Evolutionary conservation across 306 rosid species (phyloP), one percentile per base, ranked within the genome.

Genomic region (Macrotyloma uniflorum): DNA sequence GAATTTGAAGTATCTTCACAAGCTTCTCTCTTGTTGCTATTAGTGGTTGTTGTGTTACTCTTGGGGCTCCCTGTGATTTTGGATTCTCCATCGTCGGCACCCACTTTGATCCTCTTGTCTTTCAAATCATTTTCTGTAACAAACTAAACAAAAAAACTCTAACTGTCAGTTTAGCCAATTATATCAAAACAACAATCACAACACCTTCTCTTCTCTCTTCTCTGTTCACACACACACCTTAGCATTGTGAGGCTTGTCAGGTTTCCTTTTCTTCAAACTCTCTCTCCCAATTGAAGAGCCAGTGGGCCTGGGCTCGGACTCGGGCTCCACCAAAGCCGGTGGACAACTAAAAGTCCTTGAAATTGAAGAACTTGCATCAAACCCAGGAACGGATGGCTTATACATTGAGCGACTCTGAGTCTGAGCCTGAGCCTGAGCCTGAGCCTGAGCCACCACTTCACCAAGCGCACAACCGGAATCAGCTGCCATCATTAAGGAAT

Each of bases 41-140:
- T 22, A 16, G 40, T 19, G 62, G 59, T 58, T 2, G 71, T 15
- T 32, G 46, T 3, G 46, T 10, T 40, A 77, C 85, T 81, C 69
- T 89, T 89, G 59, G 70, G 30, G 81, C 80, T 85, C 64, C 82
- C 92, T 40, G 94, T 86, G 72, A 77, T 78, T 79, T 90, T 94
- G 32, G 97, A 91, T 70, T 92, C 94, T n/a, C 88, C 93, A 38
- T 89, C 94, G 1, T 92, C 95, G 16, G 81, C 77, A 46, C 79
- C 78, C 47, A 83, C 72, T 80, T 92, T 92, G 58, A 79, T 85
- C 78, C 84, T 87, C 83, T 94, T 94, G 59, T 88, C 91, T 22
- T 81, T 87, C 61, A 49, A 54, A 12, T 82, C 86, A 33, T 86
- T 91, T 62, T 87, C 96, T 28, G 28, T 70, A 33, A 66, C 89